These are phyloP conservation scores for Rhizopus sp. DNA, from an alignment of 371 early-diverging fungal species.

Conservation along the genomic window DNA sequence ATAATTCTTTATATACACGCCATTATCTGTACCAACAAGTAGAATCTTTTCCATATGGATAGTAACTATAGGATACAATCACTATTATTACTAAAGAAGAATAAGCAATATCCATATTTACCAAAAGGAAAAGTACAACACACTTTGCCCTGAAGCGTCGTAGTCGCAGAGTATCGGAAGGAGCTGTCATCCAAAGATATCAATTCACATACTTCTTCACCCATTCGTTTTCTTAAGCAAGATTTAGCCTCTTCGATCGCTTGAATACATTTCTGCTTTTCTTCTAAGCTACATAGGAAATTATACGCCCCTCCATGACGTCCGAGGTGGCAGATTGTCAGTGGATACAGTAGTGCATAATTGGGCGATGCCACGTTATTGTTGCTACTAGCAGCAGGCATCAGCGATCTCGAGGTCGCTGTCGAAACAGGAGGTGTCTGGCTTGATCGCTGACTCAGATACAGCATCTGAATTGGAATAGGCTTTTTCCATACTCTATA, in stretches of 20 bases:
- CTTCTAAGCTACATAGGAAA: slow-evolving; percentile 51
- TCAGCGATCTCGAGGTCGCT: background rate
- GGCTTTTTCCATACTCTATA: slow-evolving; percentile 62
- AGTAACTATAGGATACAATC: slow-evolving; percentile 10
- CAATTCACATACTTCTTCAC: slow-evolving; percentile 18
- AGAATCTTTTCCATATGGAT: slow-evolving; percentile 43
- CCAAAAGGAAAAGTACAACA: slow-evolving; percentile 58
- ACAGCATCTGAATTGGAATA: slow-evolving; percentile 58
- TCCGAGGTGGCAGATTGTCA: slow-evolving; percentile 26
- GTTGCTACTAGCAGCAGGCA: background rate
- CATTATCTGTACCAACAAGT: slow-evolving; percentile 77
- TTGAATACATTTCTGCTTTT: slow-evolving; percentile 68
- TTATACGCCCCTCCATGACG: slow-evolving; percentile 17
- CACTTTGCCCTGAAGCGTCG: slow-evolving; percentile 44
- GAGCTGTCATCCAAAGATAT: slow-evolving; percentile 17
- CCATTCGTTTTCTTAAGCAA: slow-evolving; percentile 33
- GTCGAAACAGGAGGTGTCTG: slow-evolving; percentile 6
- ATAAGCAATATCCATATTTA: slow-evolving; percentile 14
- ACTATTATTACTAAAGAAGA: no score
- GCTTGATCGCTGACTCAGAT: slow-evolving; percentile 17
- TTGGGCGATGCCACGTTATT: no score
- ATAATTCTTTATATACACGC: slow-evolving; percentile 55
- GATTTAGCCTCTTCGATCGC: slow-evolving; percentile 52
- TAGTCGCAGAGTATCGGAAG: slow-evolving; percentile 2
- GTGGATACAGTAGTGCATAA: no score